phyloP scores from a whole-genome alignment of 1,284 basidiomycete species.

The Trametes hirsuta region DNA sequence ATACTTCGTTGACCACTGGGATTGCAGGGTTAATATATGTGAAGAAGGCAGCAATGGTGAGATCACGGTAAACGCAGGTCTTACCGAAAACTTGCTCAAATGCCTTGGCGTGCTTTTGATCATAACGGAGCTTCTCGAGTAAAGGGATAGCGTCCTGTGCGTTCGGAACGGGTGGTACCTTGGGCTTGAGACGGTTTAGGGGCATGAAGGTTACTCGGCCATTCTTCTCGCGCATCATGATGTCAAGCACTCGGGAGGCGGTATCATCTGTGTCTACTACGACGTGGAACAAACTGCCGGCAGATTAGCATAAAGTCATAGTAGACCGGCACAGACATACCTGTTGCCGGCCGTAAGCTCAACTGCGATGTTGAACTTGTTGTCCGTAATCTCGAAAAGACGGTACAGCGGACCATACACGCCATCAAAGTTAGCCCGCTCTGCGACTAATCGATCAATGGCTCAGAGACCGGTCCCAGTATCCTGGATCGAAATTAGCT shows the following conservation, averaged over 20 bases:
- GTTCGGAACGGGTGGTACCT: slow-evolving; percentile 67
- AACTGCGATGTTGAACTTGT: slow-evolving; percentile 90
- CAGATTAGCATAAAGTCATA: neutral
- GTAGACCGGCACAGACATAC: slow-evolving; percentile 41
- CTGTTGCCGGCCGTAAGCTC: slow-evolving; percentile 95
- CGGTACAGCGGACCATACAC: slow-evolving; percentile 96
- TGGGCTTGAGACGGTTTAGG: slow-evolving; percentile 92
- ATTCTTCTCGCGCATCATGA: slow-evolving; percentile 90
- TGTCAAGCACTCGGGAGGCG: slow-evolving; percentile 84
- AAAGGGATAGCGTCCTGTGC: slow-evolving; percentile 90
- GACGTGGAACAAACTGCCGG: slow-evolving; percentile 88
- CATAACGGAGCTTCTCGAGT: slow-evolving; percentile 83
- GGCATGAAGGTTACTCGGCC: slow-evolving; percentile 99
- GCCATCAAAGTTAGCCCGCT: slow-evolving; percentile 71
- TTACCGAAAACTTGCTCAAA: slow-evolving; percentile 99
- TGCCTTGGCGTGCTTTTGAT: slow-evolving; percentile 75
- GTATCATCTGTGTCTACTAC: slow-evolving; percentile 97
- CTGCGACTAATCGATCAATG: slow-evolving; percentile 76
- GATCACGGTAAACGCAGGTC: slow-evolving; percentile 93
- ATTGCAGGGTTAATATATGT: slow-evolving; percentile 79
- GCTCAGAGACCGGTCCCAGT: slow-evolving; percentile 87
- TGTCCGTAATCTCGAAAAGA: slow-evolving; percentile 89
- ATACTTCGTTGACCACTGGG: slow-evolving; percentile 72
- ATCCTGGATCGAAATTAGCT: slow-evolving; percentile 55
- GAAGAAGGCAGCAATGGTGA: slow-evolving; percentile 91